phyloP scores from a whole-genome alignment of 139 green algal genomes.

The Spirogloea muscicola region DNA sequence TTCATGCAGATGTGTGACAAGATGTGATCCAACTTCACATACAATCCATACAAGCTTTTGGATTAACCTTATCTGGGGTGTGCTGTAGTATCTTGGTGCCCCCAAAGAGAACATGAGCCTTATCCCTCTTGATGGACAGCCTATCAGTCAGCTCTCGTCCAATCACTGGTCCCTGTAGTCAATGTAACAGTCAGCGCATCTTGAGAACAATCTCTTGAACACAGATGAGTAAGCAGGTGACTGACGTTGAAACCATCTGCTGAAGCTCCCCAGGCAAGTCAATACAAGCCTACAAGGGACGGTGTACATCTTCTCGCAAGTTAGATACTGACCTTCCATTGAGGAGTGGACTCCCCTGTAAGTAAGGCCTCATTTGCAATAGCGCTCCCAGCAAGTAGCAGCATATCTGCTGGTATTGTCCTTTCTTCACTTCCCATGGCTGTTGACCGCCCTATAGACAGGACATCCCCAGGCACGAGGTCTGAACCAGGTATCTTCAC shows the following conservation, averaged over 20 bases:
- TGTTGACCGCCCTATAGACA: constrained; percentile 76
- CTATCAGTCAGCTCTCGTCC: constrained; percentile 33
- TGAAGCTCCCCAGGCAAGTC: neutral
- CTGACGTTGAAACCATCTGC: neutral
- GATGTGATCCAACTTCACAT: too few relatives aligned
- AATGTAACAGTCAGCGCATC: too few relatives aligned
- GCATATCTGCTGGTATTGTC: constrained; percentile 76
- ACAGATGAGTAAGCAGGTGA: neutral
- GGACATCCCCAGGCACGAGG: constrained; percentile 89
- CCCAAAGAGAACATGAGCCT: constrained; percentile 84
- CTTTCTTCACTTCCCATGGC: constrained; percentile 32
- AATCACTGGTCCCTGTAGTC: constrained; percentile 17
- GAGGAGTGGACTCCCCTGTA: constrained; percentile 68
- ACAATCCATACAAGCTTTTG: too few relatives aligned
- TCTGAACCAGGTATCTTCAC: constrained; percentile 37
- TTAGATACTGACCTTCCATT: constrained; percentile 55
- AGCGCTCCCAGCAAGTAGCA: constrained; percentile 84
- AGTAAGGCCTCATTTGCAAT: constrained; percentile 96
- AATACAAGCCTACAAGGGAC: neutral
- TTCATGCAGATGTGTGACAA: neutral
- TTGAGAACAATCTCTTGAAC: neutral
- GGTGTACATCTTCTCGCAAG: too few relatives aligned
- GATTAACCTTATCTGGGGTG: constrained; percentile 54
- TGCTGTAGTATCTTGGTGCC: constrained; percentile 83
- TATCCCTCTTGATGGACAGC: constrained; percentile 74